Conservation (phyloP, 1,284 basidiomycete genomes). For the Cryptococcus sp. region DNA sequence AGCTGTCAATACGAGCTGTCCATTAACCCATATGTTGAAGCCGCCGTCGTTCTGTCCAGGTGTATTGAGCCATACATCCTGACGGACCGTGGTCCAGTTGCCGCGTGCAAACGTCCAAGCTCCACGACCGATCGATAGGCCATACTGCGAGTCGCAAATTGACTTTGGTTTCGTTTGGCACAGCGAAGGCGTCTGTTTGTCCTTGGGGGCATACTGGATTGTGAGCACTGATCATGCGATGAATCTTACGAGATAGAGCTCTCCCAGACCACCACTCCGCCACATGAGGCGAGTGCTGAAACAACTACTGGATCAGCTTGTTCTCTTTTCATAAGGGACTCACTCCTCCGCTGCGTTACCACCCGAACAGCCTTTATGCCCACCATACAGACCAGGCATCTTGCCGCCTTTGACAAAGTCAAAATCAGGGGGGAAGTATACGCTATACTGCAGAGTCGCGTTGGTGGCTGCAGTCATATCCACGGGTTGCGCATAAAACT, state of each 20-base stretch:
- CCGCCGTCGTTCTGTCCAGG: constrained; percentile 29
- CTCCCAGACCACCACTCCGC: constrained; percentile 39
- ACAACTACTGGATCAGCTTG: constrained; percentile 24
- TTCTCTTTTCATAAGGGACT: constrained; percentile 1
- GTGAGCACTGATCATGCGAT: not conserved
- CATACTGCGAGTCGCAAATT: constrained; percentile 20
- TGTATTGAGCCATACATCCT: constrained; percentile 30
- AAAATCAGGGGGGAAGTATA: constrained; percentile 43
- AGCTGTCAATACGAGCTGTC: constrained; percentile 15
- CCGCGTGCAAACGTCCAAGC: constrained; percentile 21
- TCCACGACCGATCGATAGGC: constrained; percentile 27
- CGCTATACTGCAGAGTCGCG: constrained; percentile 52
- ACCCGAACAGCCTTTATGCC: constrained; percentile 50
- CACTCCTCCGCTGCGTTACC: constrained; percentile 39
- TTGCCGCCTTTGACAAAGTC: constrained; percentile 49
- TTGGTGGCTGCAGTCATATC: constrained; percentile 24
- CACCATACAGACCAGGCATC: constrained; percentile 50
- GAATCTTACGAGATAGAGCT: constrained; percentile 65
- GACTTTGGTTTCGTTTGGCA: constrained; percentile 24
- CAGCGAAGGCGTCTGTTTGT: constrained; percentile 24
- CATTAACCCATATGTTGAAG: constrained; percentile 33
- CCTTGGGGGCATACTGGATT: constrained; percentile 28
- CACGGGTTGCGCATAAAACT: constrained; percentile 65
- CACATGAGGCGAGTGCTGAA: constrained; percentile 50
- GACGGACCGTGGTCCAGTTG: constrained; percentile 26